Evolutionary conservation across 2,329 filamentous ascomycete genomes (phyloP), one percentile per base, ranked within the genome.

Genomic region (Pseudogymnoascus sp.): DNA sequence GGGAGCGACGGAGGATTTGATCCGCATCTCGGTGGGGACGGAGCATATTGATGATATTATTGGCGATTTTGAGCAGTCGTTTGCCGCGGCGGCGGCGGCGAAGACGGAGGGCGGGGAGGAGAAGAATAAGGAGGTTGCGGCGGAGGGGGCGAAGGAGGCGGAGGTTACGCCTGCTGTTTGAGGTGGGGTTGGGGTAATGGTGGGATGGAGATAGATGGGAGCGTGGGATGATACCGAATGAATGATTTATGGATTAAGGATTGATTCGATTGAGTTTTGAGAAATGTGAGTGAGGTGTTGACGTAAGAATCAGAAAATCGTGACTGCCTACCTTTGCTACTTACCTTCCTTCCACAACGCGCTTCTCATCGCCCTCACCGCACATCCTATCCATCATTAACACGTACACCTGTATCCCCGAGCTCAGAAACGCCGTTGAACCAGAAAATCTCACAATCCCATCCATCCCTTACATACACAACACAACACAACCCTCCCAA

Each of bases 11-110:
- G 86, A 89, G 81, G 93, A 96, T 71, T 85, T 92, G 38, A 96
- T 97, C 74, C 89, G 93, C 65, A 94, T 97, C 70, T 97, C 92
- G 0, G 92, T 97, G 62, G 93, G 93, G 59, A 96, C 89, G 0
- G 93, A 97, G 78, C 91, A 97, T 74, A 96, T 97, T 72, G 92
- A 96, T 77, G 93, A 97, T 71, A 97, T 97, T 70, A 94, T 96
- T 71, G 88, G 86, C 68, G 93, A 97, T 76, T 97, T 97, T 72
- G 88, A 93, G 74, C 92, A 96, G 79, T 89, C 90, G 0, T 95
- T 97, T 75, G 81, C 84, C 71, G 80, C 82, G 25, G 81, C 82
- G 0, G 69, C 74, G 22, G 80, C 77, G 6, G 74, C 79, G 7
- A 68, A 64, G 62, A 70, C 68, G 1, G 65, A 43, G 25, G 69